phyloP scores from a whole-genome alignment of 768 basidiomycete species.

The Russula sp. region DNA sequence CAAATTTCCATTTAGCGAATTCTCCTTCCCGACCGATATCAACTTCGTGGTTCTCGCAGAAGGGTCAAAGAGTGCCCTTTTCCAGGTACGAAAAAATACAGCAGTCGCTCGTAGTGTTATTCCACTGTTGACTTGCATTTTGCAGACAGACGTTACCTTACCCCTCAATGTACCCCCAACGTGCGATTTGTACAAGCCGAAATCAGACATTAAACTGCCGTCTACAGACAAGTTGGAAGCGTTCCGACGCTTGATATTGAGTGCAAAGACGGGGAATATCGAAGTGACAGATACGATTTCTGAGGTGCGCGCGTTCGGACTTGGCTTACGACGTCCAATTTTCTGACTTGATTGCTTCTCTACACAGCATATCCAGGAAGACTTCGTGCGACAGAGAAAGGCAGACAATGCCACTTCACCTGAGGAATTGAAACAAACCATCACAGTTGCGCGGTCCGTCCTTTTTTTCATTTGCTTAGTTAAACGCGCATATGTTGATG shows the following conservation, averaged over 20 bases:
- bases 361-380: conserved; percentile 66
- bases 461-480: background rate
- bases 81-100: conserved; percentile 48
- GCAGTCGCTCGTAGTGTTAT: background rate
- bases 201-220: conserved; percentile 47
- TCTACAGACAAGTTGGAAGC: conserved; percentile 45
- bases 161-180: conserved; percentile 41
- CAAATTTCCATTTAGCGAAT: conserved; percentile 71
- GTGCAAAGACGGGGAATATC: conserved; percentile 58
- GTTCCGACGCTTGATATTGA: conserved; percentile 59
- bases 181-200: conserved; percentile 49
- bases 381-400: conserved; percentile 56
- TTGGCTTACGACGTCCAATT: conserved; percentile 2
- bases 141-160: conserved; percentile 56
- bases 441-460: conserved; percentile 66
- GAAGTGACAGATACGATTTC: conserved; percentile 53
- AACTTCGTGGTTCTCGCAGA: conserved; percentile 58
- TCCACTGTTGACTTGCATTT: conserved; percentile 4
- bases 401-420: conserved; percentile 42
- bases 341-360: background rate
- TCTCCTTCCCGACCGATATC: conserved; percentile 72
- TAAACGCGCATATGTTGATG: conserved; percentile 15
- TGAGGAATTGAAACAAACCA: conserved; percentile 63
- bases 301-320: conserved; percentile 44
- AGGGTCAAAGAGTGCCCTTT: conserved; percentile 69